Percentiles rank a stretch among this genome's conserved stretches.
Conservation (phyloP, 257 asterid species). For the Cruciata laevipes region DNA sequence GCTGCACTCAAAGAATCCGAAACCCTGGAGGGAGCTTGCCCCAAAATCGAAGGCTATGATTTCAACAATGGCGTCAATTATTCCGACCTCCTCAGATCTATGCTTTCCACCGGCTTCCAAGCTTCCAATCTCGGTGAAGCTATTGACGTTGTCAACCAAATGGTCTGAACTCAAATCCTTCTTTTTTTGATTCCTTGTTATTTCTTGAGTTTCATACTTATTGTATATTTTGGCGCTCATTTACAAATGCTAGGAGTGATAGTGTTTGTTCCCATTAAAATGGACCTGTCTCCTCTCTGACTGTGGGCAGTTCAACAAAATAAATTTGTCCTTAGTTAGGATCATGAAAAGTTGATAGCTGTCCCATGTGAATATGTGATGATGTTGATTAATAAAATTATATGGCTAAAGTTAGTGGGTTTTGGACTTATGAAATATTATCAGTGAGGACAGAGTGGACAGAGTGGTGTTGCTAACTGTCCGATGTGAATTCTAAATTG, state of each 20-base stretch:
- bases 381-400: background rate
- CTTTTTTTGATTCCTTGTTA: background rate
- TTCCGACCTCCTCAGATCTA: slow-evolving; percentile 54
- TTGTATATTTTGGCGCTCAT: too few relatives aligned
- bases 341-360: background rate
- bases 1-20: slow-evolving; percentile 65
- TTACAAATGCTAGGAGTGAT: too few relatives aligned
- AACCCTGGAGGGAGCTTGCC: slow-evolving; percentile 40
- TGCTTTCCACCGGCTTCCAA: slow-evolving; percentile 81
- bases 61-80: slow-evolving; percentile 75
- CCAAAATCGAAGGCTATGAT: slow-evolving; percentile 74
- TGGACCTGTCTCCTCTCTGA: too few relatives aligned
- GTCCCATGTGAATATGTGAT: background rate
- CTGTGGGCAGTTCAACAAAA: too few relatives aligned
- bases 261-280: too few relatives aligned
- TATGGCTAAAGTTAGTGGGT: too few relatives aligned
- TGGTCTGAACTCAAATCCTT: slow-evolving; percentile 40
- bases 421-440: background rate
- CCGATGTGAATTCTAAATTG: background rate
- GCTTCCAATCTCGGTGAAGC: slow-evolving; percentile 97
- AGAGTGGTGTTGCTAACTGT: background rate
- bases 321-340: too few relatives aligned
- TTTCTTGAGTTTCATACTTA: background rate
- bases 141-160: slow-evolving; percentile 62
- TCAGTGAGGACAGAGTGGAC: too few relatives aligned